Conservation (phyloP, 2,329 filamentous ascomycete species). For the Aspergillus pseudoglaucus region DNA sequence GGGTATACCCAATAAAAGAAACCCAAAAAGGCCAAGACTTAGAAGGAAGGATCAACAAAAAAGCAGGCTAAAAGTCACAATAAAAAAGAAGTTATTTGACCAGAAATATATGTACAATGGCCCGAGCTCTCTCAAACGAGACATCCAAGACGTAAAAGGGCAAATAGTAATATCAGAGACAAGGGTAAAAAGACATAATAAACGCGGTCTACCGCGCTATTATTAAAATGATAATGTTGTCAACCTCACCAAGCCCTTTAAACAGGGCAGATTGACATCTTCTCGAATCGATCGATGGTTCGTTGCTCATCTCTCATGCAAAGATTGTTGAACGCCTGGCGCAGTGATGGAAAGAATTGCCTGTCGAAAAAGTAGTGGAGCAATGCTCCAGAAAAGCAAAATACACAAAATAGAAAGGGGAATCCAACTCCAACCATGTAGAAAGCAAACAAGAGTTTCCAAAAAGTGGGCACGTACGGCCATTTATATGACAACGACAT, state of each 20-base stretch:
- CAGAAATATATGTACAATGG: slow-evolving; percentile 18
- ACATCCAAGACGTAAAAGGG: not conserved
- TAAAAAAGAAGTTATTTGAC: slow-evolving; percentile 1
- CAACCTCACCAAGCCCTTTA: slow-evolving; percentile 8
- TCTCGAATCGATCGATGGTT: slow-evolving; percentile 16
- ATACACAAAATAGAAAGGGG: slow-evolving; percentile 2
- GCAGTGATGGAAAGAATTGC: slow-evolving; percentile 14
- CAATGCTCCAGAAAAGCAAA: slow-evolving; percentile 18
- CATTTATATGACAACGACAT: slow-evolving; percentile 40
- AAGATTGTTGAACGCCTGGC: slow-evolving; percentile 22
- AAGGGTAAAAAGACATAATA: slow-evolving; percentile 1
- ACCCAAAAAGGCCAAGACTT: not conserved
- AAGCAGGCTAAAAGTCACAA: not conserved
- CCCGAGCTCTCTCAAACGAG: not conserved
- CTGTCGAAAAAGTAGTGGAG: slow-evolving; percentile 13
- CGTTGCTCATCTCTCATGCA: slow-evolving; percentile 26
- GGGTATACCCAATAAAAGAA: not conserved
- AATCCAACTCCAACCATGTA: slow-evolving; percentile 25
- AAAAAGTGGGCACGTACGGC: slow-evolving; percentile 12
- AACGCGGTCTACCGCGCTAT: slow-evolving; percentile 18
- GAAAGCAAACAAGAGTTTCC: slow-evolving; percentile 12
- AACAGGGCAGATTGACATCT: slow-evolving; percentile 8
- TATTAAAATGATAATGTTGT: slow-evolving; percentile 12
- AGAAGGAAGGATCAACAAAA: not conserved
- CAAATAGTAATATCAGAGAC: slow-evolving; percentile 3